These are phyloP conservation scores for Millerozyma miso DNA, from an alignment of 805 yeast genomes.

Conservation along the genomic window DNA sequence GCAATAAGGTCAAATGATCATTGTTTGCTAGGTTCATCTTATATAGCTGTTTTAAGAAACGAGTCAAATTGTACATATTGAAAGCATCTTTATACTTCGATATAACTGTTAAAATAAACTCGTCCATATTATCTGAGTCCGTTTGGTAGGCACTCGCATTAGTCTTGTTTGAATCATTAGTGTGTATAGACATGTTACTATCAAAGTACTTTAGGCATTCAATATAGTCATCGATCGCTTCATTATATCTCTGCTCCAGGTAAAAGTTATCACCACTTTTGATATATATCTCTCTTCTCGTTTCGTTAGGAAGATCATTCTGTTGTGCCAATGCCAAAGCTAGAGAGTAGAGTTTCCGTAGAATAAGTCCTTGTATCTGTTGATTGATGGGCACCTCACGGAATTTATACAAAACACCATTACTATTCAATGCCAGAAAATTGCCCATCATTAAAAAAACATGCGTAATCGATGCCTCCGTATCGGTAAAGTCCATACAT, in stretches of 20 bases:
- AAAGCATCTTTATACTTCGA: slow-evolving; percentile 76
- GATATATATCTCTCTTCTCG: slow-evolving; percentile 25
- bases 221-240: slow-evolving; percentile 74
- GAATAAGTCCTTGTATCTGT: slow-evolving; percentile 63
- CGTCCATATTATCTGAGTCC: slow-evolving; percentile 26
- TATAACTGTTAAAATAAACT: slow-evolving; percentile 65
- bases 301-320: slow-evolving; percentile 23
- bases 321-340: slow-evolving; percentile 66
- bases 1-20: slow-evolving; percentile 76
- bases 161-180: slow-evolving; percentile 6
- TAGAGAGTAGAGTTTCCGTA: slow-evolving; percentile 64
- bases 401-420: slow-evolving; percentile 68
- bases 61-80: slow-evolving; percentile 59
- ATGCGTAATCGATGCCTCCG: slow-evolving; percentile 54
- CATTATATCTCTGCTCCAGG: slow-evolving; percentile 58
- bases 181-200: not conserved
- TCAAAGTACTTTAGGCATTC: slow-evolving; percentile 30
- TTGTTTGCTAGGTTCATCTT: slow-evolving; percentile 53
- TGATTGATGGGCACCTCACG: slow-evolving; percentile 64
- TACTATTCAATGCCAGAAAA: slow-evolving; percentile 60
- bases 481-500: slow-evolving; percentile 64
- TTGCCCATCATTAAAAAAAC: slow-evolving; percentile 55
- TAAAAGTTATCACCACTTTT: slow-evolving; percentile 72
- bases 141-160: slow-evolving; percentile 7
- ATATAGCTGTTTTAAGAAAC: slow-evolving; percentile 60